These are phyloP conservation scores for Penicillium aurantiogriseum DNA, from an alignment of 2,329 filamentous ascomycete genomes.

Conservation along the genomic window DNA sequence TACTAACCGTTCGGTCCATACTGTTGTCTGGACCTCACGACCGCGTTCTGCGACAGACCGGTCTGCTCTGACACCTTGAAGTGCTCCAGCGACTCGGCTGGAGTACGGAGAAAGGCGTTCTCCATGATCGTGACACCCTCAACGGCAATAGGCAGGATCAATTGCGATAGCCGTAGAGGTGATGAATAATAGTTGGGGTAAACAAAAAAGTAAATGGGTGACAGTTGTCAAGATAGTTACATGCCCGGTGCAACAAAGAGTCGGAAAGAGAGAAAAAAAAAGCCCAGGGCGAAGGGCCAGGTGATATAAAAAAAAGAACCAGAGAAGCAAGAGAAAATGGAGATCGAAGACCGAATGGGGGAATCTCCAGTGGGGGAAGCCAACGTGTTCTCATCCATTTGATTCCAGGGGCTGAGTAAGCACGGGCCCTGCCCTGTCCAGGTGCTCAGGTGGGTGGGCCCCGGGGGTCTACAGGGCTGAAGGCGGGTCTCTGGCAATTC, in stretches of 20 bases:
- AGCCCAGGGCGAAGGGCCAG: slow-evolving; percentile 11
- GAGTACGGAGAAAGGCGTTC: slow-evolving; percentile 51
- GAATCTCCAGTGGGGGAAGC: slow-evolving; percentile 15
- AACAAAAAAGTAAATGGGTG: slow-evolving; percentile 13
- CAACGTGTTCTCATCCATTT: slow-evolving; percentile 30
- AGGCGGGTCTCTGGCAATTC: slow-evolving; percentile 7
- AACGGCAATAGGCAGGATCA: slow-evolving; percentile 7
- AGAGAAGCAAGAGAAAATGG: slow-evolving; percentile 1
- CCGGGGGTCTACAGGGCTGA: slow-evolving; percentile 22
- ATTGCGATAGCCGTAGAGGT: slow-evolving; percentile 13
- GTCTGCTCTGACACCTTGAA: slow-evolving; percentile 53
- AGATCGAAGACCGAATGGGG: slow-evolving; percentile 14
- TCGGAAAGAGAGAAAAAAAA: slow-evolving; percentile 10
- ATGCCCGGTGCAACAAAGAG: slow-evolving; percentile 19
- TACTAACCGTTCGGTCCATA: slow-evolving; percentile 57
- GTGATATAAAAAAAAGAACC: not conserved
- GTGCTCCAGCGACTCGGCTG: slow-evolving; percentile 51
- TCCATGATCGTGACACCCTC: slow-evolving; percentile 46
- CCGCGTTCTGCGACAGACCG: slow-evolving; percentile 53
- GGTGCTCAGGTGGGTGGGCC: not conserved
- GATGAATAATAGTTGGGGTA: slow-evolving; percentile 17
- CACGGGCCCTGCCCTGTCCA: slow-evolving; percentile 3
- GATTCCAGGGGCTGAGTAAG: slow-evolving; percentile 23
- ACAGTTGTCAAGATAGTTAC: slow-evolving; percentile 15
- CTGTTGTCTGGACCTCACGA: slow-evolving; percentile 46